Evolutionary conservation across 495 filamentous ascomycete species (phyloP).

Genomic region (Hypoxylon rickii): DNA sequence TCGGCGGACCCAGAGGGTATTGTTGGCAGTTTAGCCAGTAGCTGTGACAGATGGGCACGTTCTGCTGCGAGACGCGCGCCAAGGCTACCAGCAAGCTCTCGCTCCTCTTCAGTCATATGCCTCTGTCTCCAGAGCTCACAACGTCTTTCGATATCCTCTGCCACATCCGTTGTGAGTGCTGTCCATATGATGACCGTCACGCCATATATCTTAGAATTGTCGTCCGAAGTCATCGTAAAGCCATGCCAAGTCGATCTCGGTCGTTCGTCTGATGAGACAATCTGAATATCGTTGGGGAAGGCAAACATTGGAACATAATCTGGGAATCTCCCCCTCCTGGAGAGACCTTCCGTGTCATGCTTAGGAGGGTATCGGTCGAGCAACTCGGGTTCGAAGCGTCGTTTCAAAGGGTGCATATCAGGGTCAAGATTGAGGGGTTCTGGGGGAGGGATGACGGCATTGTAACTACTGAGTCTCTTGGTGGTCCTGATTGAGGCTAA

Average conservation of each 20-base stretch:
- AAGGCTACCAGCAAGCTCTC: constrained; percentile 89
- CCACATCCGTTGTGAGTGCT: constrained; percentile 77
- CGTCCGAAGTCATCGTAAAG: constrained; percentile 94
- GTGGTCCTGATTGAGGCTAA: constrained; percentile 88
- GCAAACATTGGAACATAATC: constrained; percentile 99
- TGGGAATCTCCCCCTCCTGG: constrained; percentile 84
- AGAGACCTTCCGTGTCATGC: constrained; percentile 76
- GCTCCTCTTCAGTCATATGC: constrained; percentile 95
- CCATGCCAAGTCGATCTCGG: constrained; percentile 97
- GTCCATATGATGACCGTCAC: constrained; percentile 93
- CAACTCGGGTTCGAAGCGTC: constrained; percentile 90
- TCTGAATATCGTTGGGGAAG: constrained; percentile 96
- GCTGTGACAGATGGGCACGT: constrained; percentile 83
- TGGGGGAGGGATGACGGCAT: constrained; percentile 93
- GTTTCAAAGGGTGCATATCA: constrained; percentile 94
- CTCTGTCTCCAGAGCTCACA: constrained; percentile 93
- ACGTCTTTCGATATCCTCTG: constrained; percentile 84
- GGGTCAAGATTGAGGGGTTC: constrained; percentile 86
- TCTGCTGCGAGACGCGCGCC: constrained; percentile 89
- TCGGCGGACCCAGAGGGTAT: constrained; percentile 78
- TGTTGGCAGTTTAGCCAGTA: constrained; percentile 80
- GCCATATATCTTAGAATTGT: constrained; percentile 89
- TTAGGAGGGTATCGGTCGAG: constrained; percentile 91
- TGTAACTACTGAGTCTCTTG: constrained; percentile 92
- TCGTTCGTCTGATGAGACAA: constrained; percentile 92